A percentile compares a stretch with the other conserved stretches of the same genome.
Evolutionary conservation across 305 asterid genomes (phyloP).

Genomic region (Solanum hybrid): DNA sequence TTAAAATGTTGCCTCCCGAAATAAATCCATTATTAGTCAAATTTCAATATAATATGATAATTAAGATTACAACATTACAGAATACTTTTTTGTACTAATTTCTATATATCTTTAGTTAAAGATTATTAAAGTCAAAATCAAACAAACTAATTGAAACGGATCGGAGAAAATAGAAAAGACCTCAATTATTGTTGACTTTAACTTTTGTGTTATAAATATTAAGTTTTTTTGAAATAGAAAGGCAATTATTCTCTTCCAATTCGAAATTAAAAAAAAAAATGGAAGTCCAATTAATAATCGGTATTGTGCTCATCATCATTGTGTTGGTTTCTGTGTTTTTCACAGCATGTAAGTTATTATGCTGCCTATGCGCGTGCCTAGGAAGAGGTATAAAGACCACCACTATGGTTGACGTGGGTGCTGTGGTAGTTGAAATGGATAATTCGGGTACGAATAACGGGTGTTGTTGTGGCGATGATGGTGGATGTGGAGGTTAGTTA

Average conservation of each 20-base stretch:
- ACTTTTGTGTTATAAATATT: no score
- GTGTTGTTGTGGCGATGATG: not conserved
- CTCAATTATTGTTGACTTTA: not conserved
- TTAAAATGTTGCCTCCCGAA: no score
- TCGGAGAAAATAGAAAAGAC: no score
- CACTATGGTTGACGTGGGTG: constrained; percentile 18
- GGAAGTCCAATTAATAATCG: not conserved
- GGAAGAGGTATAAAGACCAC: not conserved
- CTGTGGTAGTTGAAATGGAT: constrained; percentile 2
- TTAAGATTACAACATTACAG: no score
- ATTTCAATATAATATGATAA: no score
- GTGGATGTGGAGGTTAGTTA: not conserved
- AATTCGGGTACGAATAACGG: not conserved
- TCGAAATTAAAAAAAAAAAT: not conserved
- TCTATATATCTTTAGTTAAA: no score
- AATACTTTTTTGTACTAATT: no score
- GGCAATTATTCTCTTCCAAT: not conserved
- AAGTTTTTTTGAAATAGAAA: not conserved
- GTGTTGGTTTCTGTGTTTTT: not conserved
- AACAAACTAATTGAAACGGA: no score
- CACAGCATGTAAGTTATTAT: not conserved
- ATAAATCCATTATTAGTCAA: no score
- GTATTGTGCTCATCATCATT: not conserved
- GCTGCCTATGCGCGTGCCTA: not conserved
- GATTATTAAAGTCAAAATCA: no score